These are phyloP conservation scores for Eimeria sp. DNA, from an alignment of 169 alveolate species.

Conservation along the genomic window DNA sequence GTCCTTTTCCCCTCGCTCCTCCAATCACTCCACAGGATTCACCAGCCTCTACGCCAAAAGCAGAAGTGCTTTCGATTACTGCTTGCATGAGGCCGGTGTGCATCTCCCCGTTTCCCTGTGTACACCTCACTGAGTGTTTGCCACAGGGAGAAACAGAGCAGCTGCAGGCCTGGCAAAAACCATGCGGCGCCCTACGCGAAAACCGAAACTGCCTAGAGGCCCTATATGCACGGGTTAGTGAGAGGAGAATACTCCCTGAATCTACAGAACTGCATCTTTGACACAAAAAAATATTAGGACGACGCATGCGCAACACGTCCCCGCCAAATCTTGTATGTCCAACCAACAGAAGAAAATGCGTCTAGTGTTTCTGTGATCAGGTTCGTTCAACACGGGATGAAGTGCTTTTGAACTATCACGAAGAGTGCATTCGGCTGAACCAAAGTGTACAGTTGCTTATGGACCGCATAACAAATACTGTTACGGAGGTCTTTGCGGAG, in stretches of 20 bases:
- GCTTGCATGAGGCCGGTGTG: background rate
- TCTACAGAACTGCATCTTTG: background rate
- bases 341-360: background rate
- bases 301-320: background rate
- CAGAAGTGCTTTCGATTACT: background rate
- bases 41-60: too few relatives aligned
- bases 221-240: conserved; percentile 40
- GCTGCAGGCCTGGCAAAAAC: conserved; percentile 29
- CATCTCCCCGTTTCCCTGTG: background rate
- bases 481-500: conserved; percentile 30
- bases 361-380: background rate
- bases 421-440: conserved; percentile 71
- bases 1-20: too few relatives aligned
- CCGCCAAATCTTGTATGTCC: background rate
- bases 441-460: conserved; percentile 59
- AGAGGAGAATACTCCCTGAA: background rate
- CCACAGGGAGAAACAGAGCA: conserved; percentile 51
- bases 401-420: conserved; percentile 57
- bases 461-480: conserved; percentile 25
- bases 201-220: conserved; percentile 17
- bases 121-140: background rate
- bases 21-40: too few relatives aligned
- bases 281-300: background rate
- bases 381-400: conserved; percentile 25
- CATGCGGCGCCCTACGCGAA: conserved; percentile 10